These are phyloP conservation scores for Acanthamoeba castellanii DNA, from an alignment of 208 protist species.

Conservation along the genomic window DNA sequence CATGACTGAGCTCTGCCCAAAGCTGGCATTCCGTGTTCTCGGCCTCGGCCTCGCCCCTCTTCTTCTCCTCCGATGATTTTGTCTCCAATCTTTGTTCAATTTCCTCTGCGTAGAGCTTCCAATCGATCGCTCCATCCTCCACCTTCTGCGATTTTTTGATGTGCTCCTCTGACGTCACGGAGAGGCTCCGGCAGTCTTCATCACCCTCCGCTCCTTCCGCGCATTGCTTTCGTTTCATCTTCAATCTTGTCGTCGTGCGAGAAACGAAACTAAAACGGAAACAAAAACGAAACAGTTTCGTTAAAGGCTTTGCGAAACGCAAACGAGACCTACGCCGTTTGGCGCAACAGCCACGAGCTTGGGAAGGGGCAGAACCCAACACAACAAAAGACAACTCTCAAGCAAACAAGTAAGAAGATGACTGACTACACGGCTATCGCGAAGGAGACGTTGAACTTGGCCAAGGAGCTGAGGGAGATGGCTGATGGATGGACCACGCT, in stretches of 20 bases:
- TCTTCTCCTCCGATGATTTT: background rate
- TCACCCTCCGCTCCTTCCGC: no score
- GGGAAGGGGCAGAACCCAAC: no score
- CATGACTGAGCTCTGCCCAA: background rate
- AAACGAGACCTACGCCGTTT: no score
- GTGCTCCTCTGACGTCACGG: background rate
- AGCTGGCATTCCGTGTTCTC: background rate
- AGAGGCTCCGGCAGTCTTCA: background rate
- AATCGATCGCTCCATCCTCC: background rate
- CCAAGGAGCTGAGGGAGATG: background rate
- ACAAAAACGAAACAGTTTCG: no score
- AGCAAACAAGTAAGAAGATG: background rate
- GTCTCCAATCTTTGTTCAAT: background rate
- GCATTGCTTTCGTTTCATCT: background rate
- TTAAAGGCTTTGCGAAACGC: no score
- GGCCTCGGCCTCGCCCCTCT: background rate
- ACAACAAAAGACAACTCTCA: background rate
- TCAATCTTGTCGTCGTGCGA: no score
- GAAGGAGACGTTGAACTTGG: background rate
- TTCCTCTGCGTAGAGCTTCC: background rate
- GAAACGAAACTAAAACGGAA: no score
- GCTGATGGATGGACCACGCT: background rate
- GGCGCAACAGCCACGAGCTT: no score
- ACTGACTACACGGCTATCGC: background rate
- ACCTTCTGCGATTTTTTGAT: background rate